Base-by-base conservation (phyloP, 345 rosid genomes). In the Crucihimalaya himalaica region DNA sequence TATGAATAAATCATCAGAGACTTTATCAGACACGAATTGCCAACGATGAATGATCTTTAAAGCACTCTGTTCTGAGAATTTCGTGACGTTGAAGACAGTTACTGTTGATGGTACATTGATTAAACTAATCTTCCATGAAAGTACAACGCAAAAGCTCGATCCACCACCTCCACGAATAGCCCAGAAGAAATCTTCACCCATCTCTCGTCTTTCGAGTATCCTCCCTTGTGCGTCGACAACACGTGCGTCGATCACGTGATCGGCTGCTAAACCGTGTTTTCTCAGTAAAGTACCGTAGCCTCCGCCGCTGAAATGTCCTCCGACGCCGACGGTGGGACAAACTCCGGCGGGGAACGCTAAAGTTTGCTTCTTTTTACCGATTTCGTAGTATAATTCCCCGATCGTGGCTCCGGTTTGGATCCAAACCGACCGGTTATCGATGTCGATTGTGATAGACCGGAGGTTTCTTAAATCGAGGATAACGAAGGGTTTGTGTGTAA, bases 151-250 rank as follows among this genome's bases (percentile, higher is more conserved):
- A 10, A 90, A 90, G 40, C 90, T 90, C 0, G 83, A 84, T 0
- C 85, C 90, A 4, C 97, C 89, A 2, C 97, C 92, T 5, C 96
- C 93, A n/a, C 86, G 68, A 23, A 90, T 85, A 1, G 93, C 93
- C 96, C 97, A 88, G 68, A 85, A 87, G 13, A 88, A 72, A 45
- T 85, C 91, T 51, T 90, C 92, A 4, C 91, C 90, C 93, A 88
- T 88, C 51, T 83, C 65, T 50, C 79, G 29, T 47, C 93, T 62
- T 15, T 80, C 82, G 1, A 85, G 78, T 35, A 90, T 4, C 62
- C 71, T 80, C 0, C 91, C 96, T 0, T 63, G 39, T 3, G 75
- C 79, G 58, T 90, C 87, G 5, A 90, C 84, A 1, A 85, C 66
- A 32, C 66, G 66, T 0, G 88, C 93, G 64, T 90, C 96, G 0